Conservation (phyloP, 306 rosid species). For the Glycine tomentella region DNA sequence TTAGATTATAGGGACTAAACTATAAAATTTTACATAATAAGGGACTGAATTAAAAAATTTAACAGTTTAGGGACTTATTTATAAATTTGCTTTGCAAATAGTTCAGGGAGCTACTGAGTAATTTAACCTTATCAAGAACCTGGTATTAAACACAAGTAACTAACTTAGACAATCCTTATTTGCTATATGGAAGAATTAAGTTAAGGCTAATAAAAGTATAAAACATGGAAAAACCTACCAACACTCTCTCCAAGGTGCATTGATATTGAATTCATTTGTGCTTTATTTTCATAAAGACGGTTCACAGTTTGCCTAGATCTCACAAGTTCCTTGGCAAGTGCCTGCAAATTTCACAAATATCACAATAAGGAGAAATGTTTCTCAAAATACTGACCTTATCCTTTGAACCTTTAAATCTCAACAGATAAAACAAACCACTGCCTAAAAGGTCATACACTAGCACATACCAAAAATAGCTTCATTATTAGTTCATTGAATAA, state of each 20-base stretch:
- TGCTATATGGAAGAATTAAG: background rate
- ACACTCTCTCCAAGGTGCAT: conserved; percentile 99
- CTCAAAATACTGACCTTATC: background rate
- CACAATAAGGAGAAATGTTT: conserved; percentile 3
- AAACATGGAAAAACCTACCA: conserved; percentile 61
- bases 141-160: conserved; percentile 28
- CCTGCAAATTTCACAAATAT: conserved; percentile 60
- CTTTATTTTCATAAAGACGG: conserved; percentile 92
- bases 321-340: conserved; percentile 92
- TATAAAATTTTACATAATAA: no score
- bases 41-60: no score
- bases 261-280: conserved; percentile 94
- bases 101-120: no score
- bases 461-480: conserved; percentile 33
- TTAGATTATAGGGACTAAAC: no score
- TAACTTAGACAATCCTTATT: conserved; percentile 2
- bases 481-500: background rate
- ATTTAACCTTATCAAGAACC: background rate
- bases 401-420: conserved; percentile 26
- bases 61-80: no score
- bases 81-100: no score
- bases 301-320: conserved; percentile 88
- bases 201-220: background rate
- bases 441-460: conserved; percentile 22
- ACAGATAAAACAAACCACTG: background rate